Evolutionary conservation across 495 filamentous ascomycete species (phyloP), one percentile per base, ranked within the genome.

Genomic region (Aspergillus diversus): DNA sequence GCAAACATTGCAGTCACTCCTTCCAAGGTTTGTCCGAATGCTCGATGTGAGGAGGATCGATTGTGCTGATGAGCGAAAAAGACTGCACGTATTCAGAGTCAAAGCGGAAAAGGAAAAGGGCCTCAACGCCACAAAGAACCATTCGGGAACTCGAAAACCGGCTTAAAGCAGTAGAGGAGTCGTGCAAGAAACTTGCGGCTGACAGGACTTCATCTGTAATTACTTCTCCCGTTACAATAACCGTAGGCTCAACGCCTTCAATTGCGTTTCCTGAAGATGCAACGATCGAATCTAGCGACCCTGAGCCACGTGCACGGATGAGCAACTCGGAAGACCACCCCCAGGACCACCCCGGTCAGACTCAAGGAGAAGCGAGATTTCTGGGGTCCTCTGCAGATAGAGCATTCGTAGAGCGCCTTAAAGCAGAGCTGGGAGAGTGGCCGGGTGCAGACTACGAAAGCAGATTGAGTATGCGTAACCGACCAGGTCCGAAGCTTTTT

Each of bases 61-160:
- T 15, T 21, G 46, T 47, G 15, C 51, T 42, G 52, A 34, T 46
- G 27, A n/a, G 9, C 17, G 1, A 2, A 7, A 51, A 12, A 60
- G 63, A 64, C 17, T 64, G 63, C 57, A 48, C 37, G 35, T 64
- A 60, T 33, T 33, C 61, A 17, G 54, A 63, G 13, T 47, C 61
- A 46, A 33, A 35, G 16, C 54, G 61, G 11, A 63, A 53, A 37
- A 43, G 57, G 8, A 63, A 58, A 16, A 59, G 56, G 43, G 35
- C 11, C 4, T 53, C 47, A 7, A 7, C 55, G 13, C 46, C 47
- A 8, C 21, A 27, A 27, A 27, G 21, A 27, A 27, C 21, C 21
- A 27, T 27, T 31, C 12, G 54, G 51, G 32, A 42, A 47, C 47
- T 63, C 33, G 61, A 63, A 47, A 58, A 63, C 13, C 17, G 61